Conservation (phyloP, 2,329 filamentous ascomycete species). For the Mycosphaerella arachidis region DNA sequence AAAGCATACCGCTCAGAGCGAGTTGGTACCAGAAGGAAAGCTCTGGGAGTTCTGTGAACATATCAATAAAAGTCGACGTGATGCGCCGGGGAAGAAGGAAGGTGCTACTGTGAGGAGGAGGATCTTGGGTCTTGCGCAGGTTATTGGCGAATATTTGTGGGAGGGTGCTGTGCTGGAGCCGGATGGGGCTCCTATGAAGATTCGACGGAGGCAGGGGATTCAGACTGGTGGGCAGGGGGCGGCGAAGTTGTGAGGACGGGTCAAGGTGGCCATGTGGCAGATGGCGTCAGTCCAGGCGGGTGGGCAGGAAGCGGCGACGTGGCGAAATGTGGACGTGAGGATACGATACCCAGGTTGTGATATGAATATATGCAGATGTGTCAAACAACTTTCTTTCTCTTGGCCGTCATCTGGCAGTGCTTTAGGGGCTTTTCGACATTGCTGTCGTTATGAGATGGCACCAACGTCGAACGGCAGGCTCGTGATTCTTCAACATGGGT, state of each 20-base stretch:
- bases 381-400: too few relatives aligned
- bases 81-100: constrained; percentile 83
- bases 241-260: background rate
- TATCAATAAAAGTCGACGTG: constrained; percentile 75
- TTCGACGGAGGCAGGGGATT: constrained; percentile 33
- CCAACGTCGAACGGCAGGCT: too few relatives aligned
- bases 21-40: constrained; percentile 65
- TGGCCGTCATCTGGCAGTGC: too few relatives aligned
- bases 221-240: constrained; percentile 22
- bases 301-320: too few relatives aligned
- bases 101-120: constrained; percentile 80
- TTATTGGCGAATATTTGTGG: constrained; percentile 67
- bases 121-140: constrained; percentile 72
- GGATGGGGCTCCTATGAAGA: constrained; percentile 27
- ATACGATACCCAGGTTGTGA: too few relatives aligned
- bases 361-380: too few relatives aligned
- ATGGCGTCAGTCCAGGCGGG: too few relatives aligned
- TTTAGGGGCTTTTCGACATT: too few relatives aligned
- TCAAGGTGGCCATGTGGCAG: too few relatives aligned
- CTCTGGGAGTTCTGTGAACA: constrained; percentile 90
- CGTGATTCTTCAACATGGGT: too few relatives aligned
- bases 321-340: too few relatives aligned
- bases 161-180: constrained; percentile 36
- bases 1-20: constrained; percentile 57
- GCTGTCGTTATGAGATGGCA: too few relatives aligned